Evolutionary conservation across 2,329 filamentous ascomycete species (phyloP).

Genomic region (Penicillium sp.): DNA sequence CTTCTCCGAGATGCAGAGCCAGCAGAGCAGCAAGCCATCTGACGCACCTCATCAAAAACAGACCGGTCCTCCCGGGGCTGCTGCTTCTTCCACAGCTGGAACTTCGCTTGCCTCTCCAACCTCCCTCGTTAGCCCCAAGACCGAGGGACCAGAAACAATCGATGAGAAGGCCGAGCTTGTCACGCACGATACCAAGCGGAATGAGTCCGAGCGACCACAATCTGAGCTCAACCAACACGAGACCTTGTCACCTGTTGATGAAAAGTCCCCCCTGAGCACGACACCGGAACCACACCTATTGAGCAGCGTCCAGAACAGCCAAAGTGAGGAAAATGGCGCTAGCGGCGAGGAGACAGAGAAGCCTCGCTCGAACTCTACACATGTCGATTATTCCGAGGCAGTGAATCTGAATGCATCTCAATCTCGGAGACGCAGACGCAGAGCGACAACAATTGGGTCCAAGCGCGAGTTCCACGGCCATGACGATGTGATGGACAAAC

Average conservation of each 20-base stretch:
- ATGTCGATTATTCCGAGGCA: constrained; percentile 40
- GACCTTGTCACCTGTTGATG: constrained; percentile 34
- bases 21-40: constrained; percentile 47
- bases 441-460: constrained; percentile 45
- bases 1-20: constrained; percentile 65
- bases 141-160: constrained; percentile 26
- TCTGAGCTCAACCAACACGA: constrained; percentile 28
- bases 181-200: constrained; percentile 31
- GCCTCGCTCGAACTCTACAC: constrained; percentile 26
- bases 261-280: constrained; percentile 40
- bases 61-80: constrained; percentile 37
- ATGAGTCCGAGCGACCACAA: constrained; percentile 33
- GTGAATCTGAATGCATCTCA: constrained; percentile 37
- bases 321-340: constrained; percentile 23
- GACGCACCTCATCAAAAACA: constrained; percentile 42
- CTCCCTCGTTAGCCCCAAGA: constrained; percentile 25
- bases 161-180: constrained; percentile 36
- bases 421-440: constrained; percentile 37
- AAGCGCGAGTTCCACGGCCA: constrained; percentile 47
- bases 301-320: constrained; percentile 21
- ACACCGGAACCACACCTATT: constrained; percentile 25
- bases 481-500: constrained; percentile 70
- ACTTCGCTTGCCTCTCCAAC: constrained; percentile 24
- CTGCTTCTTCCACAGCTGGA: constrained; percentile 23
- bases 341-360: constrained; percentile 30